These are phyloP conservation scores for Limonium bicolor DNA, from an alignment of 148 eudicot species.

Conservation along the genomic window DNA sequence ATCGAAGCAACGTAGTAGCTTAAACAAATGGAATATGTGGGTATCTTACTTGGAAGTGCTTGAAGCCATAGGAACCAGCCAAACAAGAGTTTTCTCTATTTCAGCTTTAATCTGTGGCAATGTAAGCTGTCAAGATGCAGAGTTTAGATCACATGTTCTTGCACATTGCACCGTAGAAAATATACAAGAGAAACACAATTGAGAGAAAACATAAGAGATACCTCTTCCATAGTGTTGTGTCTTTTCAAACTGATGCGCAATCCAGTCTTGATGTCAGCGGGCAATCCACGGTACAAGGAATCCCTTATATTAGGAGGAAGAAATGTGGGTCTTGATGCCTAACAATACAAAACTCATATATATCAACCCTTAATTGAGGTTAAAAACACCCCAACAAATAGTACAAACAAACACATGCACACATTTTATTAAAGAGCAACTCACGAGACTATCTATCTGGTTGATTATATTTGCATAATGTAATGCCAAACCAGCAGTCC, in stretches of 20 bases:
- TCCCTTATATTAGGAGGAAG: slow-evolving; percentile 87
- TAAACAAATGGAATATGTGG: not conserved
- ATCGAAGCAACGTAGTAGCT: too few species aligned
- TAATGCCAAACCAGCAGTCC: slow-evolving; percentile 80
- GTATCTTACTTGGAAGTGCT: slow-evolving; percentile 65
- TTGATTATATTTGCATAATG: slow-evolving; percentile 82
- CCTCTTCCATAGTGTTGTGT: slow-evolving; percentile 41
- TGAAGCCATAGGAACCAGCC: slow-evolving; percentile 95
- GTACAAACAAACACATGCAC: not conserved
- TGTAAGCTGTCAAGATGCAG: slow-evolving; percentile 47
- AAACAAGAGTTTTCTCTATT: slow-evolving; percentile 79
- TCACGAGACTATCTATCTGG: slow-evolving; percentile 88
- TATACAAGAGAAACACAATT: too few species aligned
- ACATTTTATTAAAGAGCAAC: too few species aligned
- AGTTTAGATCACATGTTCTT: too few species aligned
- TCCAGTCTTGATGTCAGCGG: slow-evolving; percentile 47
- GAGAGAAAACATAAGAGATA: slow-evolving; percentile 7
- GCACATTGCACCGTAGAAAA: too few species aligned
- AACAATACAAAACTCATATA: not conserved
- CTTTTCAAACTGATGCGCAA: slow-evolving; percentile 50
- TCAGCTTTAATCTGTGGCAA: slow-evolving; percentile 77
- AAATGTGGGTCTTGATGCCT: slow-evolving; percentile 81
- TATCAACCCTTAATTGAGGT: not conserved
- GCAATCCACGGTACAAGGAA: slow-evolving; percentile 64
- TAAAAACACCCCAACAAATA: slow-evolving; percentile 2